Evolutionary conservation across 441 rosid genomes (phyloP).

Genomic region (Breynia disticha): DNA sequence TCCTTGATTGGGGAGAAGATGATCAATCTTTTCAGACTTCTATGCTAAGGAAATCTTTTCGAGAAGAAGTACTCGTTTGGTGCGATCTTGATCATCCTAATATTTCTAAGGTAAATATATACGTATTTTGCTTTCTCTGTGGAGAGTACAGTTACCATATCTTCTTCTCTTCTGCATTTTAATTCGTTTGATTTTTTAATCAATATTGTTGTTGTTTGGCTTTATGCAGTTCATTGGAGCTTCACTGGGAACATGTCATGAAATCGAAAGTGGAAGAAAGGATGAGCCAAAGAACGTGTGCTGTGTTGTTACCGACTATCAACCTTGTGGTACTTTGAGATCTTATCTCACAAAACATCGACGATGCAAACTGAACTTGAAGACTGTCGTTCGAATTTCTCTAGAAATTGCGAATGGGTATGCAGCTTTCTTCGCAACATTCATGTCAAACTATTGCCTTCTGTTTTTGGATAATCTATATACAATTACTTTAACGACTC

Average conservation of each 20-base stretch:
- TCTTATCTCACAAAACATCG: constrained; percentile 8
- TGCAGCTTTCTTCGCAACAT: no score
- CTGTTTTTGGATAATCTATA: no score
- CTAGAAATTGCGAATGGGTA: constrained; percentile 7
- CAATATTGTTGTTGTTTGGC: no score
- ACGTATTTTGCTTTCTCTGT: not conserved
- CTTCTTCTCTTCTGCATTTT: no score
- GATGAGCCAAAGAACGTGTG: not conserved
- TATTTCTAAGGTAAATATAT: constrained; percentile 14
- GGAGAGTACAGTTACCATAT: not conserved
- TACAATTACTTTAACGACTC: no score
- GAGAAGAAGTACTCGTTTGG: constrained; percentile 21
- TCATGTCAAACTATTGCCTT: no score
- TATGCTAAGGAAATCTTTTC: constrained; percentile 17
- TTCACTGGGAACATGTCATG: constrained; percentile 4
- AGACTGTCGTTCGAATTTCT: constrained; percentile 8
- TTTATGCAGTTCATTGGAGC: constrained; percentile 22
- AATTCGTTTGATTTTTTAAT: no score
- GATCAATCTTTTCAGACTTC: constrained; percentile 13
- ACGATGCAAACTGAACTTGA: constrained; percentile 6
- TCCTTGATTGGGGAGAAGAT: constrained; percentile 25
- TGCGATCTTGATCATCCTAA: constrained; percentile 23
- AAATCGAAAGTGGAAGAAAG: not conserved
- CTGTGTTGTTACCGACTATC: constrained; percentile 14
- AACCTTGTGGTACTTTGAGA: constrained; percentile 15